Conservation (phyloP, 2,329 filamentous ascomycete species). For the Furcasterigmium furcatum region DNA sequence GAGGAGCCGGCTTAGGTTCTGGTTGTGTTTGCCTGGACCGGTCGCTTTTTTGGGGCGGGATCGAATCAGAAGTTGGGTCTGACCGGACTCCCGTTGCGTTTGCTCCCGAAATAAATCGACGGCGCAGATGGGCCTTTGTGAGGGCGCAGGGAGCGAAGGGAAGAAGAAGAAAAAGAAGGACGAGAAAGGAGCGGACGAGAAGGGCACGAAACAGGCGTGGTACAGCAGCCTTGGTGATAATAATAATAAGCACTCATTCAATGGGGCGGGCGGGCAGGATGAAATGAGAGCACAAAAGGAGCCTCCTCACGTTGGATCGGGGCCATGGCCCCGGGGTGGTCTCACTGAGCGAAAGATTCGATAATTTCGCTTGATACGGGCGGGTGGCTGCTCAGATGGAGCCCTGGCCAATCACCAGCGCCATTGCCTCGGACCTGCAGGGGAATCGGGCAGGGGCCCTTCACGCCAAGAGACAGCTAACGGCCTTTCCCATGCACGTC, state of each 20-base stretch:
- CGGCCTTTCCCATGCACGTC: neutral
- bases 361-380: slow-evolving; percentile 19
- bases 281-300: slow-evolving; percentile 1
- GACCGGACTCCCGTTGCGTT: neutral
- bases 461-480: neutral
- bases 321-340: neutral
- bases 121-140: neutral
- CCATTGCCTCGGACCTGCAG: neutral
- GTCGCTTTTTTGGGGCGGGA: neutral
- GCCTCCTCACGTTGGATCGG: neutral
- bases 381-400: slow-evolving; percentile 9
- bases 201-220: neutral
- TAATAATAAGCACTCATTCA: slow-evolving; percentile 3
- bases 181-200: slow-evolving; percentile 2
- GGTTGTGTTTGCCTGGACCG: neutral
- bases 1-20: neutral
- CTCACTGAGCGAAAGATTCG: slow-evolving; percentile 5
- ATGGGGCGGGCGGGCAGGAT: neutral
- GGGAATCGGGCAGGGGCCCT: neutral
- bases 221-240: neutral
- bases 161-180: slow-evolving; percentile 5
- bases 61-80: neutral
- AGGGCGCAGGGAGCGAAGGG: slow-evolving; percentile 2
- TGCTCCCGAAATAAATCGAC: neutral
- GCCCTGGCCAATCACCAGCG: neutral